Conservation (phyloP, 495 filamentous ascomycete species). For the Aspergillus olivimuriae region DNA sequence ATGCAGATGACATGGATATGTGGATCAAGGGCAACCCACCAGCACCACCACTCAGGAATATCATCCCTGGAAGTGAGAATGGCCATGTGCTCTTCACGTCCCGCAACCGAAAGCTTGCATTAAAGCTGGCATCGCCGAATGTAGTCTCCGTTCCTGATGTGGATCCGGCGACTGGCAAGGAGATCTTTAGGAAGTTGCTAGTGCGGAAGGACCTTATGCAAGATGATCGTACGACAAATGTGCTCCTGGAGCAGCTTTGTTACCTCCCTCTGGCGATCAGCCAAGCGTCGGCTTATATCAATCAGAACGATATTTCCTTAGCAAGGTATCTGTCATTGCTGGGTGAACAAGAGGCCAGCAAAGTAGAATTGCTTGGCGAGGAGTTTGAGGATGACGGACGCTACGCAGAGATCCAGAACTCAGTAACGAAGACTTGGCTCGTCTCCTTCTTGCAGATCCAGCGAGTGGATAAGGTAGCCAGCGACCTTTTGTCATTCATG, state of each 20-base stretch:
- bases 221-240: slow-evolving; percentile 13
- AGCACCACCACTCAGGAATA: slow-evolving; percentile 14
- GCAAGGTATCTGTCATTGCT: slow-evolving; percentile 26
- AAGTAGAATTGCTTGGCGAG: slow-evolving; percentile 29
- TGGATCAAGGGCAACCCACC: slow-evolving; percentile 3
- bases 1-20: slow-evolving; percentile 25
- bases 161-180: slow-evolving; percentile 8
- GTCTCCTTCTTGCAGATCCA: slow-evolving; percentile 43
- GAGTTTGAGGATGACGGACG: slow-evolving; percentile 34
- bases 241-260: slow-evolving; percentile 30
- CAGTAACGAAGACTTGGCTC: slow-evolving; percentile 40
- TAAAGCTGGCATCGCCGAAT: slow-evolving; percentile 9
- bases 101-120: slow-evolving; percentile 19
- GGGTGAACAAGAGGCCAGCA: slow-evolving; percentile 20
- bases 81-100: slow-evolving; percentile 30
- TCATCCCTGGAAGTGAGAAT: slow-evolving; percentile 33
- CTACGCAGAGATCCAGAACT: slow-evolving; percentile 28
- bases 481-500: slow-evolving; percentile 36
- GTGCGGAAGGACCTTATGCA: slow-evolving; percentile 11
- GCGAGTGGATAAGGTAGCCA: slow-evolving; percentile 20
- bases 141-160: slow-evolving; percentile 19
- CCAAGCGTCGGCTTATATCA: slow-evolving; percentile 45
- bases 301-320: slow-evolving; percentile 23
- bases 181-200: slow-evolving; percentile 12
- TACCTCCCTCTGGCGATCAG: slow-evolving; percentile 41